phyloP scores from a whole-genome alignment of 2,329 filamentous ascomycete genomes.

The Cladobotryum mycophilum region DNA sequence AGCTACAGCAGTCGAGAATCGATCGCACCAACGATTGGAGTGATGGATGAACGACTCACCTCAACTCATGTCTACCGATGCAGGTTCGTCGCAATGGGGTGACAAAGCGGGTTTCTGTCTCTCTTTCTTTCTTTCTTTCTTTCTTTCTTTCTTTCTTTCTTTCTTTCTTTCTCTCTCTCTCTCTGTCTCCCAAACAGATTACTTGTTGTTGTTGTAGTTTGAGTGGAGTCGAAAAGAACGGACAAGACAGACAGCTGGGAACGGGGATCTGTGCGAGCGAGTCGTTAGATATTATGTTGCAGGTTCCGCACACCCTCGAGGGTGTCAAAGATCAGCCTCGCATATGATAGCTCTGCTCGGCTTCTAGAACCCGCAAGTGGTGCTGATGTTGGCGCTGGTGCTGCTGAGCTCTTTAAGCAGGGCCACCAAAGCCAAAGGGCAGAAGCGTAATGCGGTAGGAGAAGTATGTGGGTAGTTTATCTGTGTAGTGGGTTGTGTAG shows the following conservation, averaged over 20 bases:
- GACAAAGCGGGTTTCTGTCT: conserved; percentile 2
- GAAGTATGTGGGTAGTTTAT: not conserved
- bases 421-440: not conserved
- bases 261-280: not conserved
- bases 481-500: not conserved
- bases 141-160: not conserved
- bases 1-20: not conserved
- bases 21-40: not conserved
- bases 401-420: not conserved
- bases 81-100: conserved; percentile 2
- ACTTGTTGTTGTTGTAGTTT: not conserved
- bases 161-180: not conserved
- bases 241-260: not conserved
- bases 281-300: not conserved
- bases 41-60: conserved; percentile 5
- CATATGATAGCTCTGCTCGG: conserved; percentile 8
- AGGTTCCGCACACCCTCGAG: conserved; percentile 9
- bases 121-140: too few relatives aligned
- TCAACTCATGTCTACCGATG: conserved; percentile 12
- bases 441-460: not conserved
- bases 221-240: conserved; percentile 6
- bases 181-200: not conserved
- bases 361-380: conserved; percentile 6
- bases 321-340: conserved; percentile 9
- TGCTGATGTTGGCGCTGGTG: not conserved